Conservation (phyloP, 148 eudicot species). For the Rhododendron henanense region DNA sequence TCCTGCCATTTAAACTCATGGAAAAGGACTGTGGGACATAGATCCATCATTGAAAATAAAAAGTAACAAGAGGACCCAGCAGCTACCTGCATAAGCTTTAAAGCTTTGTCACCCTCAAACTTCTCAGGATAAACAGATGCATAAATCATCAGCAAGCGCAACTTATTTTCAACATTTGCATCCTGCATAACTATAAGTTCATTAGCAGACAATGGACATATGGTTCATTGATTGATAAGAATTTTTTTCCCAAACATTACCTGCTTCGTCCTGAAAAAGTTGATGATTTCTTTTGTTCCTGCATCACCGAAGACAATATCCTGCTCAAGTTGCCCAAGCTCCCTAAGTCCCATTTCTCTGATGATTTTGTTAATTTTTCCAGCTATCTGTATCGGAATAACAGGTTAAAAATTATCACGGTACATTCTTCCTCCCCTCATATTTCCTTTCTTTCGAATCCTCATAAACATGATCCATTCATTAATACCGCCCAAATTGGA, state of each 20-base stretch:
- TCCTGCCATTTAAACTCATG: background rate
- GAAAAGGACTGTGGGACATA: background rate
- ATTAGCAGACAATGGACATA: background rate
- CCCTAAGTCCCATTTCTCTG: conserved; percentile 73
- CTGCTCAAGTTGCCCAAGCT: conserved; percentile 97
- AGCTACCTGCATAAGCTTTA: conserved; percentile 89
- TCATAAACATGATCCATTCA: background rate
- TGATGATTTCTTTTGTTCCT: conserved; percentile 87
- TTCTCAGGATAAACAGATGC: conserved; percentile 86
- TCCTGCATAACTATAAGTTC: conserved; percentile 37
- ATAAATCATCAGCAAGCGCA: conserved; percentile 90
- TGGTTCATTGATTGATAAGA: background rate
- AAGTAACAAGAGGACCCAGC: background rate
- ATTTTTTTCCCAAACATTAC: conserved; percentile 21
- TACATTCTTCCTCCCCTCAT: background rate
- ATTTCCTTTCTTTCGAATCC: background rate
- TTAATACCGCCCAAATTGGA: background rate
- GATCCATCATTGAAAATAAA: background rate
- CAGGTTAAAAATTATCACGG: background rate
- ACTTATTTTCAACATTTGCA: conserved; percentile 55
- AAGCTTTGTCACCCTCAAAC: conserved; percentile 94
- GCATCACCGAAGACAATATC: conserved; percentile 99
- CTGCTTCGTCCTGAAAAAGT: conserved; percentile 67
- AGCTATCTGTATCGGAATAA: conserved; percentile 61
- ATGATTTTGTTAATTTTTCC: conserved; percentile 78